Percentiles rank a stretch among this genome's conserved stretches.
phyloP scores from a whole-genome alignment of 2,329 filamentous ascomycete genomes.

The Zymoseptoria pseudotritici region DNA sequence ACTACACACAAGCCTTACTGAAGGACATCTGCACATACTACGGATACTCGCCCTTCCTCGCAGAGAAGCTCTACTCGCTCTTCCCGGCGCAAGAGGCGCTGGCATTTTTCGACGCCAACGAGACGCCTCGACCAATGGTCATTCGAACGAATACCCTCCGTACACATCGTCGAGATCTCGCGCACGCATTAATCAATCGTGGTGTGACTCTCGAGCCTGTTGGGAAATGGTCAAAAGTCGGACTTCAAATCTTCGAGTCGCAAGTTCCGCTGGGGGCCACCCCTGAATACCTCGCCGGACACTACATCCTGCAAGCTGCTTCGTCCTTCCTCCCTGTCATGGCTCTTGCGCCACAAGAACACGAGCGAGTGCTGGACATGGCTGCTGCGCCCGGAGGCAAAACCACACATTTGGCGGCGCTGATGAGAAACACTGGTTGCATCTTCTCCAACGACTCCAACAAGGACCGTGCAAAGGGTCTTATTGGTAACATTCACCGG shows the following conservation, averaged over 20 bases:
- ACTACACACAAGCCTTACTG: slow-evolving; percentile 79
- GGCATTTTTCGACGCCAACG: slow-evolving; percentile 98
- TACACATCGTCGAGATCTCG: slow-evolving; percentile 68
- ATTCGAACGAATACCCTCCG: slow-evolving; percentile 95
- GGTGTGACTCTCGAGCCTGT: slow-evolving; percentile 94
- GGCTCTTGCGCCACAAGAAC: slow-evolving; percentile 88
- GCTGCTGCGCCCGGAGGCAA: slow-evolving; percentile 93
- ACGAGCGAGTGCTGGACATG: slow-evolving; percentile 90
- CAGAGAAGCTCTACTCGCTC: slow-evolving; percentile 87
- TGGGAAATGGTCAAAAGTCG: slow-evolving; percentile 98
- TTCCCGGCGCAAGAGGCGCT: slow-evolving; percentile 92
- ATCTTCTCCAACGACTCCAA: slow-evolving; percentile 96
- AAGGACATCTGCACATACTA: slow-evolving; percentile 96
- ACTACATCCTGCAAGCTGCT: slow-evolving; percentile 96
- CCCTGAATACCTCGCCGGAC: slow-evolving; percentile 91
- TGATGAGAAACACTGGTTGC: slow-evolving; percentile 96
- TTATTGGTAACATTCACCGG: slow-evolving; percentile 96
- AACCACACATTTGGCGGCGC: slow-evolving; percentile 87
- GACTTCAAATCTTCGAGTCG: slow-evolving; percentile 91
- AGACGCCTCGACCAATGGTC: slow-evolving; percentile 84
- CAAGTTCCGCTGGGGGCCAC: slow-evolving; percentile 84
- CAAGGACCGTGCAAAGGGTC: slow-evolving; percentile 86
- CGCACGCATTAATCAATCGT: slow-evolving; percentile 88
- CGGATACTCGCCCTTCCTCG: slow-evolving; percentile 89
- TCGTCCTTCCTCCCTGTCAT: slow-evolving; percentile 96